Evolutionary conservation across 2,329 filamentous ascomycete species (phyloP), one percentile per base, ranked within the genome.

Genomic region (Cytospora mali): DNA sequence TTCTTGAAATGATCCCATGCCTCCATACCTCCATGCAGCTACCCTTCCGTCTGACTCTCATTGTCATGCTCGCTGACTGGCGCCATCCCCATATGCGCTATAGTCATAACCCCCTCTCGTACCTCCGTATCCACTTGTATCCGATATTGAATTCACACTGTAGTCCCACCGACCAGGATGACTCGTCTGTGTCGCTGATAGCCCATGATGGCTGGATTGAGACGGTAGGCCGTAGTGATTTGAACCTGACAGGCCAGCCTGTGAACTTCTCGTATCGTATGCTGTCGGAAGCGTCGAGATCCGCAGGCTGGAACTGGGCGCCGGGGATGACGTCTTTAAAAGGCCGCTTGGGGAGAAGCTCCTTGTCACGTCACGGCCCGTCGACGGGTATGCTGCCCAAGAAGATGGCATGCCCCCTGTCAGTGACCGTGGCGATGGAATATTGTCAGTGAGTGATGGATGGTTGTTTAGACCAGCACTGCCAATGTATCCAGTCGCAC

Each of bases 401-500:
- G 64, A 66, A 11, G 64, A 64, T 53, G 62, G 64, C 18, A 64
- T 58, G n/a, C 58, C 62, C 6, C 64, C 64, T 1, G 55, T 59
- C 21, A 66, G 39, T 3, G 64, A 66, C 42, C 64, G 55, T 23
- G 64, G 64, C 7, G 62, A 64, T 4, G 64, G 62, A 10, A 66
- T 66, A 46, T 50, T 59, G 29, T 66, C 64, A 4, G 51, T 55
- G 1, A 85, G 77, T 5, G 78, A 74, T 51, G 85, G 82, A 50
- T 81, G 76, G 49, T 83, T 79, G 67, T 77, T 71, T 35, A 72
- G 77, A 67, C 70, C 78, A 58, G 69, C 66, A 56, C 74, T 73
- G 25, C 64, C 49, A 18, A 73, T 75, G 68, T 73, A 81, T 65
- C 72, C 79, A 60, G 74, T 77, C 31, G 75, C 69, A 2, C 74